These are phyloP conservation scores for Trametes versicolor DNA, from an alignment of 1,284 basidiomycete genomes.

Conservation along the genomic window DNA sequence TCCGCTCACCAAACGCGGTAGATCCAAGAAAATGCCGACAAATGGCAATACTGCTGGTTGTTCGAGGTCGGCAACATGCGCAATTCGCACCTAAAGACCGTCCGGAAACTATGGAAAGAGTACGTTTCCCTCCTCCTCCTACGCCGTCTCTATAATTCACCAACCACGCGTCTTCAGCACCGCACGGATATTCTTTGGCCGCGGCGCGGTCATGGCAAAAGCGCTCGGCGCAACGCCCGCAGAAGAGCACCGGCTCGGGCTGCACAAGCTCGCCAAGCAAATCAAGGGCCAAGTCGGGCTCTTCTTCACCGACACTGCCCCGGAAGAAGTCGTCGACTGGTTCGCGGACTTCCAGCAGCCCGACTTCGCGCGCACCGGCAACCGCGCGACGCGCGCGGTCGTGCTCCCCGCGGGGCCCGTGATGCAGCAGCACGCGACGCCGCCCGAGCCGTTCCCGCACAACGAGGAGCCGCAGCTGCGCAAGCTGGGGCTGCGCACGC, in stretches of 20 bases:
- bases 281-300: slow-evolving; percentile 95
- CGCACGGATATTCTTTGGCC: slow-evolving; percentile 93
- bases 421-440: slow-evolving; percentile 77
- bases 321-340: slow-evolving; percentile 93
- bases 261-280: slow-evolving; percentile 86
- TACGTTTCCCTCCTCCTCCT: slow-evolving; percentile 50
- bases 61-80: slow-evolving; percentile 97
- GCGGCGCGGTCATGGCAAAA: slow-evolving; percentile 94
- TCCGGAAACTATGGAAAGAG: slow-evolving; percentile 95
- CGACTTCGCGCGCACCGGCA: slow-evolving; percentile 94
- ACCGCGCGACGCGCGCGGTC: slow-evolving; percentile 80
- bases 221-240: slow-evolving; percentile 91
- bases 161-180: slow-evolving; percentile 57
- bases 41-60: slow-evolving; percentile 95
- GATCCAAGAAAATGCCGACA: slow-evolving; percentile 83
- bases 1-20: slow-evolving; percentile 42
- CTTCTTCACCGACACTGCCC: slow-evolving; percentile 90
- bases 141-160: neutral
- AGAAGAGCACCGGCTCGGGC: slow-evolving; percentile 86
- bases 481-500: slow-evolving; percentile 89
- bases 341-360: slow-evolving; percentile 91
- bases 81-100: slow-evolving; percentile 94
- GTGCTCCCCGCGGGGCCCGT: slow-evolving; percentile 81
- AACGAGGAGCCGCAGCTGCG: slow-evolving; percentile 97
- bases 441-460: slow-evolving; percentile 91